These are phyloP conservation scores for Arthrobotrys sphaeroides DNA, from an alignment of 2,329 filamentous ascomycete species.

Conservation along the genomic window DNA sequence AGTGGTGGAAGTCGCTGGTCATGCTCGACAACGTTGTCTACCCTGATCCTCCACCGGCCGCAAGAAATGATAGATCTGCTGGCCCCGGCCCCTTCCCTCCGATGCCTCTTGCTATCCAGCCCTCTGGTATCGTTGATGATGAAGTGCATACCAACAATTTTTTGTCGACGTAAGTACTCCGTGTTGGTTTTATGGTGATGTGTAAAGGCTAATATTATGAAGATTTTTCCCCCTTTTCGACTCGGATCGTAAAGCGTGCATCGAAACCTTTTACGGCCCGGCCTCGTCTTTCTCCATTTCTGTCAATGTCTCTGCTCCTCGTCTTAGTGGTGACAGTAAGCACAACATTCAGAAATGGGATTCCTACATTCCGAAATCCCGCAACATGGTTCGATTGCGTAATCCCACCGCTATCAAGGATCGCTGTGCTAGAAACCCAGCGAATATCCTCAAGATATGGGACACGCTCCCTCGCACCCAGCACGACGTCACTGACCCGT, in stretches of 20 bases:
- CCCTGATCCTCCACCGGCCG: constrained; percentile 35
- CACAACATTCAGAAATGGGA: constrained; percentile 67
- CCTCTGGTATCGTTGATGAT: constrained; percentile 52
- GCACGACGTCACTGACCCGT: constrained; percentile 75
- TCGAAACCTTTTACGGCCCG: constrained; percentile 77
- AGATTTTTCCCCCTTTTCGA: constrained; percentile 78
- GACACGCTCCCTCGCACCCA: constrained; percentile 74
- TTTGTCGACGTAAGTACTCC: constrained; percentile 55
- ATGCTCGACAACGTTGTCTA: constrained; percentile 73
- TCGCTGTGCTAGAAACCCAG: constrained; percentile 72
- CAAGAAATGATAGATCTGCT: not conserved
- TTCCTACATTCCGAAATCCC: constrained; percentile 77
- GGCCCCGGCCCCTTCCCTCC: constrained; percentile 44
- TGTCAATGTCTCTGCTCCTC: constrained; percentile 72
- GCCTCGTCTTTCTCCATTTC: constrained; percentile 78
- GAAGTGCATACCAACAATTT: constrained; percentile 56
- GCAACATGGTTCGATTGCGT: constrained; percentile 70
- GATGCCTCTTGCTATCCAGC: constrained; percentile 25
- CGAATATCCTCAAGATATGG: constrained; percentile 75
- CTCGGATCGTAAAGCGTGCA: constrained; percentile 72
- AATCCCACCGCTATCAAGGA: constrained; percentile 67
- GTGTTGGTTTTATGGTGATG: not conserved
- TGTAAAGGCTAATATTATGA: not conserved
- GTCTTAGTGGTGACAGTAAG: constrained; percentile 60
- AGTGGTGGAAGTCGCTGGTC: constrained; percentile 84